Conservation (phyloP, 2,329 filamentous ascomycete genomes). For the Drechslerella dactyloides region DNA sequence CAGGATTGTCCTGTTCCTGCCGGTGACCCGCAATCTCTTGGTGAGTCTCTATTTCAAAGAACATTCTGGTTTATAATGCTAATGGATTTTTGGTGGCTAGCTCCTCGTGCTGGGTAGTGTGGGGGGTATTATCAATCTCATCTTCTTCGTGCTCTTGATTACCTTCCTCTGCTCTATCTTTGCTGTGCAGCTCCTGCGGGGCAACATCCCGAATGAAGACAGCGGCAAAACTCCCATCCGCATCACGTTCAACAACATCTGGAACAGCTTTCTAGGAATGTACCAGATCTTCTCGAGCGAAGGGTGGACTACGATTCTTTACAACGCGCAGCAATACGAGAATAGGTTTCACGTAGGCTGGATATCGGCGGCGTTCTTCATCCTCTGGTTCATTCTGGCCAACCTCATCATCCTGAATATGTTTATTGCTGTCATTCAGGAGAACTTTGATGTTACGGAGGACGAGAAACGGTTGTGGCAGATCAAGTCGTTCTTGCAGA, state of each 20-base stretch:
- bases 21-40: conserved; percentile 85
- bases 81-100: conserved; percentile 54
- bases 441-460: conserved; percentile 98
- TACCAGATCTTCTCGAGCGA: conserved; percentile 96
- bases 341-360: conserved; percentile 74
- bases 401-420: conserved; percentile 98
- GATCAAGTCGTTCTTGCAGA: conserved; percentile 90
- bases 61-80: conserved; percentile 32
- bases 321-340: conserved; percentile 76
- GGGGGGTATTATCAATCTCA: conserved; percentile 88
- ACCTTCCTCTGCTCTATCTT: conserved; percentile 94
- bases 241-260: conserved; percentile 86
- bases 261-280: conserved; percentile 96
- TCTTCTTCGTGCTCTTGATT: conserved; percentile 94
- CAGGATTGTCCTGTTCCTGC: conserved; percentile 85
- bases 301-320: conserved; percentile 90
- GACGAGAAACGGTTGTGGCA: conserved; percentile 97
- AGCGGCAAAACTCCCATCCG: conserved; percentile 67
- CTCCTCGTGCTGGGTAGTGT: conserved; percentile 86
- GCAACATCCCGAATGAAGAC: conserved; percentile 74
- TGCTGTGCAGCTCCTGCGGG: conserved; percentile 88
- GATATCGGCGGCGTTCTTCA: conserved; percentile 89
- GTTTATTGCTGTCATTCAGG: conserved; percentile 99
- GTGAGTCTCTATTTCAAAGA: conserved; percentile 57
- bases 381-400: conserved; percentile 92